Evolutionary conservation across 192 early-diverging fungal genomes (phyloP), one percentile per base, ranked within the genome.

Genomic region (Dispira simplex): DNA sequence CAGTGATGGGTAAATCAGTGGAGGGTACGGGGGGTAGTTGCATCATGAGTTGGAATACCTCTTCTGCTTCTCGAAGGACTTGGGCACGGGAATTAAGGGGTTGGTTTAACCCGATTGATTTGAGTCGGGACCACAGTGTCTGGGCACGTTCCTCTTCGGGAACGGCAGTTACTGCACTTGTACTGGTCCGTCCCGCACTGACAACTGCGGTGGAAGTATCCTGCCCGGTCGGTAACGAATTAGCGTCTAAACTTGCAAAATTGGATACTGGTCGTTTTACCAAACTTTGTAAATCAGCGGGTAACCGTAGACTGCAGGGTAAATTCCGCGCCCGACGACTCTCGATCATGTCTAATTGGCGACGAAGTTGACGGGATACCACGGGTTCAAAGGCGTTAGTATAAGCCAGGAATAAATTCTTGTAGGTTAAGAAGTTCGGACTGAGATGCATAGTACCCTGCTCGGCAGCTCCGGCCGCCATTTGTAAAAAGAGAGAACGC

Each of bases 391-490:
- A 45, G 66, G 76, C 80, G 14, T 75, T 73, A 8, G 83, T 74
- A 59, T 87, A 83, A 46, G 77, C 81, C 80, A 79, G 87, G 66
- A 88, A 75, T 68, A 90, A 74, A 68, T 85, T 87, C 45, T 79
- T 75, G 32, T 79, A 85, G 0, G 88, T 87, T 39, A 78, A 58
- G 8, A 72, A 66, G 64, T 87, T 80, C 28, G 84, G 75, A 64
- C 66, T 59, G 54, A 90, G 64, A n/a, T 65, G 66, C 27, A 65
- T 63, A 46, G 58, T 70, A 45, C 62, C 77, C 47, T 66, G 65
- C 28, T 68, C 59, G 59, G 70, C 57, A 52, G 75, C 74, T 46
- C 74, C 68, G 51, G 78, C 67, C 5, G 85, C 67, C 66, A 88
- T 79, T 51, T 74, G 72, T 66, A 73, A 73, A 49, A 85, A 84